Conservation (phyloP, 305 asterid species). For the Fraxinus floribunda region DNA sequence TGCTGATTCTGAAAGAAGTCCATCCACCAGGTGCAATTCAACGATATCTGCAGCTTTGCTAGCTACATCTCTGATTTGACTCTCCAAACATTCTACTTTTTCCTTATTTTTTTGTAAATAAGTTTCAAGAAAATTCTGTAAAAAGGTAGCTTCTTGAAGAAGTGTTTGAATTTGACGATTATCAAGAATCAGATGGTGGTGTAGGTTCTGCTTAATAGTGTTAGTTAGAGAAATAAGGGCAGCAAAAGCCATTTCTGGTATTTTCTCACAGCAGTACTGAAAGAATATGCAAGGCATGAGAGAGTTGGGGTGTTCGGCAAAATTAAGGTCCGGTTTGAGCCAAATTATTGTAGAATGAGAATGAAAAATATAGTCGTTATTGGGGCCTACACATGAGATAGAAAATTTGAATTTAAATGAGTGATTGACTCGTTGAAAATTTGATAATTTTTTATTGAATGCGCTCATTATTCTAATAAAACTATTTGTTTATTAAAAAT, state of each 20-base stretch:
- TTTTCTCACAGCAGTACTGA: background rate
- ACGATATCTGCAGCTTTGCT: background rate
- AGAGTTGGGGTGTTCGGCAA: too few species aligned
- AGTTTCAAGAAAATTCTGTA: background rate
- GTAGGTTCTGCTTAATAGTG: background rate
- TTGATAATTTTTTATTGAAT: too few species aligned
- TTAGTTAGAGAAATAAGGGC: background rate
- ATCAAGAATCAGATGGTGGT: background rate
- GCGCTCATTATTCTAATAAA: too few species aligned
- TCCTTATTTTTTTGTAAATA: background rate
- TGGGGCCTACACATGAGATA: too few species aligned
- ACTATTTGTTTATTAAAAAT: too few species aligned
- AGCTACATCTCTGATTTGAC: background rate
- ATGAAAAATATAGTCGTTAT: too few species aligned
- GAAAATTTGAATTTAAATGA: too few species aligned
- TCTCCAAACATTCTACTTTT: background rate
- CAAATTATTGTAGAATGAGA: too few species aligned
- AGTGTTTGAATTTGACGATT: background rate
- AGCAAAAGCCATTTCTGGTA: background rate
- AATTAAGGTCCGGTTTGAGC: too few species aligned
- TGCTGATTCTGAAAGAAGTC: background rate
- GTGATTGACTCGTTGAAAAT: too few species aligned
- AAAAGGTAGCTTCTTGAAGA: background rate
- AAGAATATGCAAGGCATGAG: background rate
- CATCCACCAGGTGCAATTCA: background rate